Evolutionary conservation across 2,329 filamentous ascomycete species (phyloP), one percentile per base, ranked within the genome.

Genomic region (Elsinoe perseae): DNA sequence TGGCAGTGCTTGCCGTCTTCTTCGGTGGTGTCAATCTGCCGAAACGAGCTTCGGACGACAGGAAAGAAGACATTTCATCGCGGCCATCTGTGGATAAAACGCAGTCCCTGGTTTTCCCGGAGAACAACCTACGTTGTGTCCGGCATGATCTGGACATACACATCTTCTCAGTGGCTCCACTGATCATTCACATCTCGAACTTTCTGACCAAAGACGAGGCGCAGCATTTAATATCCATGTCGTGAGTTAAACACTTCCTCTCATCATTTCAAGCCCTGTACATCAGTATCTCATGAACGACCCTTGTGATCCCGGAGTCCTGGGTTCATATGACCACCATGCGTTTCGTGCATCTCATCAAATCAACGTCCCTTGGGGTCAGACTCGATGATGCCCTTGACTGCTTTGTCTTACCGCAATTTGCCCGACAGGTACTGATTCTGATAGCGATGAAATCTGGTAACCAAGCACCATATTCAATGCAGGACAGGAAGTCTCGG

Each of bases 181-280:
- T 84, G 59, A 71, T 84, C 5, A 71, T 83, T 14, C 83, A 83
- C 64, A 75, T 84, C 46, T 77, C 81, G 63, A 70, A 73, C 32
- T 83, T 83, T 64, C 59, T 83, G 32, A 75, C 70, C 14, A 63
- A 63, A 1, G 61, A 66, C 1, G 80, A 83, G 64, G 72, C 73
- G 10, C 66, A 72, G n/a, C 73, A 80, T 61, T 66, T 82, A 27
- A 68, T 83, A 6, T 64, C 70, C 3, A 69, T 79, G 48, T 82
- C 80, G 80, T 82, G 70, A 57, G 61, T 57, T 18, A 34, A 25
- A 42, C 14, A 10, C 10, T 21, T 18, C 38, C 28, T 36, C 30
- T 50, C n/a, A 9, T 28, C 25, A 10, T 20, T 50, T 48, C 56
- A 57, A 57, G 53, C 61, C 61, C 28, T 38, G n/a, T 3, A 27